Percentiles rank a stretch among this genome's conserved stretches.
phyloP scores from a whole-genome alignment of 345 rosid species.

The Murraya koenigii region DNA sequence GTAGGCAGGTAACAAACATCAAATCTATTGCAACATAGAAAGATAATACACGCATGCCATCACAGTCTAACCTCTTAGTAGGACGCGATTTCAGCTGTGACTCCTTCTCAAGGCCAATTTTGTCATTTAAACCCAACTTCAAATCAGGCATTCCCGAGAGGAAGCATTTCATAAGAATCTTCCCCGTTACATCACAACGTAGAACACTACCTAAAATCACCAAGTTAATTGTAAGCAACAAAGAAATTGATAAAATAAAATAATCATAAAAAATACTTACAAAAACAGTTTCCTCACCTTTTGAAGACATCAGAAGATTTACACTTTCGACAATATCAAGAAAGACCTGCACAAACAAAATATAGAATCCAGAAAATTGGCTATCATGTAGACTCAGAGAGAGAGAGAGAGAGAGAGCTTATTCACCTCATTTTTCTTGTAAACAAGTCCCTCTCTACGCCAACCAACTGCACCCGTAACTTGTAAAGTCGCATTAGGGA shows the following conservation, averaged over 20 bases:
- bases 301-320: slow-evolving; percentile 97
- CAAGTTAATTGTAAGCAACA: slow-evolving; percentile 20
- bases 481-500: slow-evolving; percentile 98
- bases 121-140: slow-evolving; percentile 97
- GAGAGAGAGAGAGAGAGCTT: not conserved
- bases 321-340: slow-evolving; percentile 99
- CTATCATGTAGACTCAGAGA: slow-evolving; percentile 3
- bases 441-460: slow-evolving; percentile 96
- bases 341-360: slow-evolving; percentile 63
- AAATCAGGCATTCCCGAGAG: slow-evolving; percentile 99
- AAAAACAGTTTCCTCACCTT: slow-evolving; percentile 51
- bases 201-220: slow-evolving; percentile 71
- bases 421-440: slow-evolving; percentile 94
- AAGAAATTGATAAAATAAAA: not conserved
- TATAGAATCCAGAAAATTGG: slow-evolving; percentile 16
- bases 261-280: not conserved
- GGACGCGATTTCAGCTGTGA: slow-evolving; percentile 96
- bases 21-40: not conserved
- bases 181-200: slow-evolving; percentile 97
- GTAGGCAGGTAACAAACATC: not conserved
- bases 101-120: slow-evolving; percentile 99
- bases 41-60: not conserved
- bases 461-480: slow-evolving; percentile 99
- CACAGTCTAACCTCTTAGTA: slow-evolving; percentile 68
- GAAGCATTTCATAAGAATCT: slow-evolving; percentile 97